A percentile compares a stretch with the other conserved stretches of the same genome.
Conservation (phyloP, 108 stramenopile genomes). For the Fistulifera pelliculosa region DNA sequence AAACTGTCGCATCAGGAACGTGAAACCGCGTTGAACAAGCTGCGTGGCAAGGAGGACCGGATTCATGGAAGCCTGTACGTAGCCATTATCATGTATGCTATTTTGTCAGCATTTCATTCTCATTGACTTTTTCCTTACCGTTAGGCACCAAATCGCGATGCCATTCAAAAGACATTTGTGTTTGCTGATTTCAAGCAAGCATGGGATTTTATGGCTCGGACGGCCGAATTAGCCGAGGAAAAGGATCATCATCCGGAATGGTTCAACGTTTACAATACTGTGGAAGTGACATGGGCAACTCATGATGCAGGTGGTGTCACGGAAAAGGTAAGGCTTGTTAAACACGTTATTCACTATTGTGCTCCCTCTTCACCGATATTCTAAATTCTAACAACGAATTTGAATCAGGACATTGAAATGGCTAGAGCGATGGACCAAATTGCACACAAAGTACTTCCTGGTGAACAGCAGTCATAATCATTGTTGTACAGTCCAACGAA, state of each 20-base stretch:
- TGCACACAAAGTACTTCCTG: background rate
- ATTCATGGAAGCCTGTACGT: too few relatives aligned
- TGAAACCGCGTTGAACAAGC: too few relatives aligned
- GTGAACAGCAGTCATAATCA: background rate
- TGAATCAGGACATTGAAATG: constrained; percentile 57
- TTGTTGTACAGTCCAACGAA: too few relatives aligned
- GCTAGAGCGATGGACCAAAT: constrained; percentile 63
- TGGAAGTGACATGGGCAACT: constrained; percentile 79
- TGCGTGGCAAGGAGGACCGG: too few relatives aligned
- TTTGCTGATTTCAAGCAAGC: constrained; percentile 85
- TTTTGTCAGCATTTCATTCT: too few relatives aligned
- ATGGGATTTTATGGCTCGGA: constrained; percentile 88
- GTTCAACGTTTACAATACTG: constrained; percentile 95
- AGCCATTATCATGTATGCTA: too few relatives aligned
- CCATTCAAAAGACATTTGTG: constrained; percentile 69
- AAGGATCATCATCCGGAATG: constrained; percentile 98
- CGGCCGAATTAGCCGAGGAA: constrained; percentile 85
- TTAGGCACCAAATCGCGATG: constrained; percentile 25
- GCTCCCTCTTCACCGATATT: constrained; percentile 4
- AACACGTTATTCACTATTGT: background rate
- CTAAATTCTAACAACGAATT: background rate
- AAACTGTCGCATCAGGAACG: too few relatives aligned
- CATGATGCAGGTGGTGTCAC: constrained; percentile 80
- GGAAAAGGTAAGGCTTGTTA: constrained; percentile 36
- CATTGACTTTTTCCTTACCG: too few relatives aligned